Evolutionary conservation across 2,329 filamentous ascomycete genomes (phyloP).

Genomic region (Claviceps quebecensis): DNA sequence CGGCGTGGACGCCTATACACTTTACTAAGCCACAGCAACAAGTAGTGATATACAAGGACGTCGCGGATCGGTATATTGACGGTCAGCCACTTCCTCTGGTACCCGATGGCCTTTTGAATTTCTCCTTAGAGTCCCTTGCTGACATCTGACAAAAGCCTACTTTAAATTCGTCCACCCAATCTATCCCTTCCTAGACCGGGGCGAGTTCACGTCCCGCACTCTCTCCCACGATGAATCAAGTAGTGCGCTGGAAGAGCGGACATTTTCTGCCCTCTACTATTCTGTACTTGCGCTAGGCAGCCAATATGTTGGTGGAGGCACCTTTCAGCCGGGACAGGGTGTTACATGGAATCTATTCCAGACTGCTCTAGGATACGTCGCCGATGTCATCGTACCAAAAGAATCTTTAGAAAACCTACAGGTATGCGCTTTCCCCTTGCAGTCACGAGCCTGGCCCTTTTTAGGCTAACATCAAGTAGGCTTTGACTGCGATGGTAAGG

Average conservation of each 20-base stretch:
- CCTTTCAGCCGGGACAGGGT: slow-evolving; percentile 8
- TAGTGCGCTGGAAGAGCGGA: slow-evolving; percentile 4
- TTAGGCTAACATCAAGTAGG: not conserved
- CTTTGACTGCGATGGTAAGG: slow-evolving; percentile 5
- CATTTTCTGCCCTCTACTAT: slow-evolving; percentile 22
- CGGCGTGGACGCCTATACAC: not conserved
- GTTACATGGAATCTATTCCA: slow-evolving; percentile 11
- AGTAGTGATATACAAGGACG: not conserved
- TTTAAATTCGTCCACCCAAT: slow-evolving; percentile 22
- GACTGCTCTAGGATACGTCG: slow-evolving; percentile 8
- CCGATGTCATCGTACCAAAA: slow-evolving; percentile 7
- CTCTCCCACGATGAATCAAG: not conserved
- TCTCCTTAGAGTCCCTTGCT: not conserved
- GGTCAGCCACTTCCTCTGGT: not conserved
- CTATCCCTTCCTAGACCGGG: slow-evolving; percentile 21
- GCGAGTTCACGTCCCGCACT: not conserved
- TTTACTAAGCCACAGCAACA: slow-evolving; percentile 1
- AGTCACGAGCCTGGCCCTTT: not conserved
- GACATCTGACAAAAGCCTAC: slow-evolving; percentile 15
- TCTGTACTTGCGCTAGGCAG: slow-evolving; percentile 18
- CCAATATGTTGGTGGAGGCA: slow-evolving; percentile 16
- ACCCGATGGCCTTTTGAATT: not conserved
- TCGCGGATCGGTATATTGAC: slow-evolving; percentile 1
- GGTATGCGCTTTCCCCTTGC: not conserved
- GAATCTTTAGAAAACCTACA: slow-evolving; percentile 3